phyloP scores from a whole-genome alignment of 1,284 basidiomycete species.

The Golubevia sp. region DNA sequence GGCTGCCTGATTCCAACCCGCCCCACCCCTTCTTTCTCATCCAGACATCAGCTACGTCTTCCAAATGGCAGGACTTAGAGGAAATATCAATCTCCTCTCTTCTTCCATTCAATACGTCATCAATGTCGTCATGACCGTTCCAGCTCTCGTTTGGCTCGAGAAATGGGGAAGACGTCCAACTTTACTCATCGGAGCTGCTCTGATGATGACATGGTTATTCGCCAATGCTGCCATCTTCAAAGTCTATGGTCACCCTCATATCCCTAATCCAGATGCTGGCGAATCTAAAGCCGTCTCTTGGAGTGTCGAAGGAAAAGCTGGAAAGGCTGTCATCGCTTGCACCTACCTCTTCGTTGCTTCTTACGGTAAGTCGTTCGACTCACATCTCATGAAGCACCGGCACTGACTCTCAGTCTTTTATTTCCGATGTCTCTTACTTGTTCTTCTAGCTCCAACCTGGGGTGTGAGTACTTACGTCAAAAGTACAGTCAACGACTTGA shows the following conservation, averaged over 20 bases:
- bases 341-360: conserved; percentile 32
- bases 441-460: conserved; percentile 15
- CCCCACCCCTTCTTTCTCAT: no score
- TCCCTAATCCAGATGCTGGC: conserved; percentile 4
- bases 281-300: conserved; percentile 13
- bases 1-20: no score
- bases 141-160: conserved; percentile 27
- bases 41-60: conserved; percentile 18
- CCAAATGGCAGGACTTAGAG: conserved; percentile 18
- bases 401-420: no score
- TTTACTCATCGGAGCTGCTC: conserved; percentile 20
- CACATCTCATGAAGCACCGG: no score
- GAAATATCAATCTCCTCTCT: conserved; percentile 11
- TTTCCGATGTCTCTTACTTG: no score
- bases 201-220: conserved; percentile 28
- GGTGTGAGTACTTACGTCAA: conserved; percentile 4
- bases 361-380: no score
- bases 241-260: conserved; percentile 10
- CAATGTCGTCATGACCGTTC: conserved; percentile 35
- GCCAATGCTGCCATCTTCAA: conserved; percentile 20
- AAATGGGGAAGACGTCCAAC: conserved; percentile 33
- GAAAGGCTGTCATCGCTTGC: conserved; percentile 24
- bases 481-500: no score
- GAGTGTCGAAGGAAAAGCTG: conserved; percentile 16
- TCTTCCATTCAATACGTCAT: conserved; percentile 29